Percentiles rank a stretch among this genome's conserved stretches.
Conservation (phyloP, 148 eudicot species). For the Silene latifolia region DNA sequence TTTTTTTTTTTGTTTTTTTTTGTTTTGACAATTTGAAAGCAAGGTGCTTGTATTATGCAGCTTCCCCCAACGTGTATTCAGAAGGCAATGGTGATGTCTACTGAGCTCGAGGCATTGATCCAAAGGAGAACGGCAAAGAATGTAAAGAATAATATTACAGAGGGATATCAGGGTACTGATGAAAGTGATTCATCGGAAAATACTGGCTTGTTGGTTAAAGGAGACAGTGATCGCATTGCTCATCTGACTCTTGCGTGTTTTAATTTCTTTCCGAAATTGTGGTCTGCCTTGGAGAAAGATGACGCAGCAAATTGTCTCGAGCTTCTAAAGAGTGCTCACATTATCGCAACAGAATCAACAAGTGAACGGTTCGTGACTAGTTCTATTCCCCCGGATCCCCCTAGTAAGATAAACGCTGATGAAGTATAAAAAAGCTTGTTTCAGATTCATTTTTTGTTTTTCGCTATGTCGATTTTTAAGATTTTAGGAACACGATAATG, state of each 20-base stretch:
- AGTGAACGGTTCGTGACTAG: background rate
- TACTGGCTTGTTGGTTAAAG: slow-evolving; percentile 11
- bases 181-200: slow-evolving; percentile 11
- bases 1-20: no score
- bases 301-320: slow-evolving; percentile 34
- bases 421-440: no score
- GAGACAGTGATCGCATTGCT: slow-evolving; percentile 19
- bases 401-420: no score
- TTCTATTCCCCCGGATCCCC: no score
- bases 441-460: no score
- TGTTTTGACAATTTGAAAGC: no score
- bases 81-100: slow-evolving; percentile 66
- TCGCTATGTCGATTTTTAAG: no score
- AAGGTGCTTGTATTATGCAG: slow-evolving; percentile 35
- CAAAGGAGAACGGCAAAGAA: slow-evolving; percentile 35
- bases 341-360: slow-evolving; percentile 41
- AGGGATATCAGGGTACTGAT: slow-evolving; percentile 14
- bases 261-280: slow-evolving; percentile 40
- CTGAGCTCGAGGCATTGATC: slow-evolving; percentile 57
- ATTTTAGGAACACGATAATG: no score
- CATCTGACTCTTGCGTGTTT: slow-evolving; percentile 24
- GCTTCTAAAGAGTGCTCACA: slow-evolving; percentile 44
- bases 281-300: slow-evolving; percentile 38
- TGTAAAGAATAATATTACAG: slow-evolving; percentile 10
- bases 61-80: slow-evolving; percentile 64